Base-by-base conservation (phyloP, 345 rosid genomes). In the Rhodamnia rubescens region DNA sequence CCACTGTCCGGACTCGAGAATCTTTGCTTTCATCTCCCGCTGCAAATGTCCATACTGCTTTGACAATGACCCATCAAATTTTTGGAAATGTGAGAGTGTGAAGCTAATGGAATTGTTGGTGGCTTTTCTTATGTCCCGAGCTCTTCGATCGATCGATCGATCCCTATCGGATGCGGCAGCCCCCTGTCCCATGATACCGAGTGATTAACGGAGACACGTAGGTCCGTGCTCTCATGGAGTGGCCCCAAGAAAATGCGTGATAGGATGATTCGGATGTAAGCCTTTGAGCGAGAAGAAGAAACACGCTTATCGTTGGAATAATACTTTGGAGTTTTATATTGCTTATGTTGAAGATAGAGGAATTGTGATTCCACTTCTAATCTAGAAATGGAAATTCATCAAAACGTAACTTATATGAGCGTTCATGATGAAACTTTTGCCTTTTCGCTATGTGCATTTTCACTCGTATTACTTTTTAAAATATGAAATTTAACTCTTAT, bases 21-120 rank as follows among this genome's bases (percentile, higher is more conserved):
- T 84, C 85, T 84, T 83, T 84, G 85, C 80, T 84, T 84, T 84
- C 81, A 61, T 61, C 82, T 84, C 81, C 85, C 81, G 26, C 40
- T 40, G 36, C 49, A 8, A 51, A 51, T 8, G 78, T 18, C 36
- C 36, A 32, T 42, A 8, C 6, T 18, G 78, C 78, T 32, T 69
- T 21, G 47, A 64, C 11, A 69, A 16, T 9, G 47, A 64, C 75
- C 75, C 75, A 18, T 64, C 44, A 8, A 69, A 14, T 14, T 15
- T 15, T 69, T 69, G 8, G 6, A 40, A 18, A 18, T 2, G 16
- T 7, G 21, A 4, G 32, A 16, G 20, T 0, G 5, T 5, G 47
- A 2, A 36, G 78, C 24, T 69, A 15, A 10, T 21, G 78, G 78
- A 18, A 69, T 32, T 8, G 44, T 22, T 18, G 24, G 8, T 64